Evolutionary conservation across 2,329 filamentous ascomycete genomes (phyloP).

Genomic region (Rutstroemia sp.): DNA sequence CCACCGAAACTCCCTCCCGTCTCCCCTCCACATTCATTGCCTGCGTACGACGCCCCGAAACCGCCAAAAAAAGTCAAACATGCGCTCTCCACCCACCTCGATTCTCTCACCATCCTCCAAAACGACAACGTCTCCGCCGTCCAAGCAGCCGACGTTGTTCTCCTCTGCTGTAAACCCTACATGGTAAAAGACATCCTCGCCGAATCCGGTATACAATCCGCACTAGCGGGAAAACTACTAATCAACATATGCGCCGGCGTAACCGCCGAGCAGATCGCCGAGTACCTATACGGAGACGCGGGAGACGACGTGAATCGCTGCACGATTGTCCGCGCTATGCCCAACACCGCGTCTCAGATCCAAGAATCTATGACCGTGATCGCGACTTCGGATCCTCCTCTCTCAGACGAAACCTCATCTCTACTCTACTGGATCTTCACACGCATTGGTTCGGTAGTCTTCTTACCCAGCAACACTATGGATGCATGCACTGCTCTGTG

Average conservation of each 20-base stretch:
- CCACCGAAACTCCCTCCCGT: conserved; percentile 40
- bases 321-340: conserved; percentile 60
- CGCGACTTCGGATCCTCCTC: conserved; percentile 50
- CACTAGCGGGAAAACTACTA: conserved; percentile 70
- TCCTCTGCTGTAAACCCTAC: conserved; percentile 76
- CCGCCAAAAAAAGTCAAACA: conserved; percentile 60
- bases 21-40: conserved; percentile 73
- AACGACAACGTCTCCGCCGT: conserved; percentile 66
- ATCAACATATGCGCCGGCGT: conserved; percentile 78
- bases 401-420: conserved; percentile 43
- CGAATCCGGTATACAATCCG: conserved; percentile 60
- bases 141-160: conserved; percentile 61
- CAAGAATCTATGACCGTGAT: conserved; percentile 80
- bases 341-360: conserved; percentile 74
- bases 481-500: conserved; percentile 68
- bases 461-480: conserved; percentile 60
- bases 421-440: conserved; percentile 73
- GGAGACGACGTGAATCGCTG: conserved; percentile 29
- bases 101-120: conserved; percentile 52
- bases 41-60: conserved; percentile 65
- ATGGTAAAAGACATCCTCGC: conserved; percentile 62
- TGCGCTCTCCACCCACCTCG: conserved; percentile 54
- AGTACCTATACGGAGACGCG: conserved; percentile 29
- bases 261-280: conserved; percentile 60
- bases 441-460: conserved; percentile 63